These are phyloP conservation scores for Bocquillonia castaneifolia DNA, from an alignment of 441 rosid genomes.

Conservation along the genomic window DNA sequence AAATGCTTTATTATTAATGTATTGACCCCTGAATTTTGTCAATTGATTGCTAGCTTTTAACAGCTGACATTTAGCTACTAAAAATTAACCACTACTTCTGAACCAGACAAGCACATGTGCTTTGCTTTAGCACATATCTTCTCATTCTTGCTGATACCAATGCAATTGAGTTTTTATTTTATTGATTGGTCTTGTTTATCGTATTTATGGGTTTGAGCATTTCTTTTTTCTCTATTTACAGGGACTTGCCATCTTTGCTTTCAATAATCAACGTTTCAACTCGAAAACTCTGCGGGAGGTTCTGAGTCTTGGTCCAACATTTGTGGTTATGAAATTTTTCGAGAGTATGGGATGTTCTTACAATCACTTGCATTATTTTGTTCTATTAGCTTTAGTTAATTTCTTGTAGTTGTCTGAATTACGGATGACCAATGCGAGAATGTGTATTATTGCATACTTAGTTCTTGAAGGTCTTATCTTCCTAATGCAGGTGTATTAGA, in stretches of 20 bases:
- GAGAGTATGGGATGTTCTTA: conserved; percentile 55
- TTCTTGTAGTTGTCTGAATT: not conserved
- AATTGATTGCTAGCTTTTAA: too few species aligned
- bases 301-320: conserved; percentile 97
- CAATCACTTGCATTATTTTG: not conserved
- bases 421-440: not conserved
- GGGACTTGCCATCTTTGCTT: conserved; percentile 91
- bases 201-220: not conserved
- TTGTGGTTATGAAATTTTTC: conserved; percentile 84
- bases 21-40: too few species aligned
- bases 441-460: not conserved
- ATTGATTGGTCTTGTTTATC: not conserved
- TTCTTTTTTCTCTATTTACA: conserved; percentile 28
- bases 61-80: too few species aligned
- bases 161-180: not conserved
- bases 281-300: conserved; percentile 58
- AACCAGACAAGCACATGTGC: too few species aligned
- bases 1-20: too few species aligned
- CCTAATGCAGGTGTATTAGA: conserved; percentile 72
- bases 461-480: conserved; percentile 24
- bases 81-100: too few species aligned
- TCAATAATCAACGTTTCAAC: conserved; percentile 48
- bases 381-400: not conserved
- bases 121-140: too few species aligned
- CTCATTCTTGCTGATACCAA: not conserved